Percentiles rank a stretch among this genome's conserved stretches.
phyloP scores from a whole-genome alignment of 2,329 filamentous ascomycete genomes.

The Zymoseptoria tritici region DNA sequence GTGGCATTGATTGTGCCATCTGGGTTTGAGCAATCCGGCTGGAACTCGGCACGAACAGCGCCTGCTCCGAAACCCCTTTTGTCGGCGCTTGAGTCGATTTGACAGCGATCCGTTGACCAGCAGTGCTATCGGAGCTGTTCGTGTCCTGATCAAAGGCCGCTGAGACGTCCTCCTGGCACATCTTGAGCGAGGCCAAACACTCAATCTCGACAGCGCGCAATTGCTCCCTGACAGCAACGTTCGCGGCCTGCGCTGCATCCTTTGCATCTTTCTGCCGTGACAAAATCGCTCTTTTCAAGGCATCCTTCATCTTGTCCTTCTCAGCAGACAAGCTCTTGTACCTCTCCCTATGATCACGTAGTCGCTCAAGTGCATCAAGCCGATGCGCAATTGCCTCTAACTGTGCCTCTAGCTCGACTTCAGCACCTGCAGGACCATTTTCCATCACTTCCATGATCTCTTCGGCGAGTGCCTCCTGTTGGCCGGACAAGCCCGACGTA shows the following conservation, averaged over 20 bases:
- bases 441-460: conserved; percentile 18
- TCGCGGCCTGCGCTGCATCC: conserved; percentile 19
- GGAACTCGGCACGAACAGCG: conserved; percentile 16
- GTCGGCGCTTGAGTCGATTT: conserved; percentile 23
- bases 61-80: neutral
- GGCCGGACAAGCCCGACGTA: conserved; percentile 9
- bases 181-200: conserved; percentile 18
- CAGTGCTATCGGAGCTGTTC: neutral
- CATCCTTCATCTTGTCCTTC: conserved; percentile 16
- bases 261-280: conserved; percentile 9
- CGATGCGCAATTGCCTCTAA: conserved; percentile 14
- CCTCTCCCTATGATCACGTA: conserved; percentile 14
- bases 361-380: conserved; percentile 10
- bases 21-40: conserved; percentile 30
- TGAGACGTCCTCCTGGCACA: conserved; percentile 20
- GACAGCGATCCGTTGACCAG: conserved; percentile 17
- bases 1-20: conserved; percentile 13
- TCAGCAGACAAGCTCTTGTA: conserved; percentile 17
- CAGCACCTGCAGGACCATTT: conserved; percentile 13
- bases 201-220: conserved; percentile 19
- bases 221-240: conserved; percentile 18
- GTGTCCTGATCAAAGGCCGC: conserved; percentile 8
- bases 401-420: conserved; percentile 10
- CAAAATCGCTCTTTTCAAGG: conserved; percentile 18
- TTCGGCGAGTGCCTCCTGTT: conserved; percentile 14